Evolutionary conservation across 1,284 basidiomycete genomes (phyloP).

Genomic region (Ceratobasidium theobromae): DNA sequence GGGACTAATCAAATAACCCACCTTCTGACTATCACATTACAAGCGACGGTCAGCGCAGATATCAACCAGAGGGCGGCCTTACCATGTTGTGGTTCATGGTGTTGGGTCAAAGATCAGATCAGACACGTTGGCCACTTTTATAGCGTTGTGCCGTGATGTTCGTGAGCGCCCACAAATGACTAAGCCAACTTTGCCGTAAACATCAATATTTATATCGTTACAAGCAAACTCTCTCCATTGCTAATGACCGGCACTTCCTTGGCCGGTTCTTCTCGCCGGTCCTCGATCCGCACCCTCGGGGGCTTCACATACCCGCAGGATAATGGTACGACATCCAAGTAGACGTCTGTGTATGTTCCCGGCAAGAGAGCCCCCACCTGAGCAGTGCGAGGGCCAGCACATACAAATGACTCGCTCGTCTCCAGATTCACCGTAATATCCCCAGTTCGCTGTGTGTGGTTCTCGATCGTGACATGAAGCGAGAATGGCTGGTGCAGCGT

Average conservation of each 20-base stretch:
- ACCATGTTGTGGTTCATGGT: too few species aligned
- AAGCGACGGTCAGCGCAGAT: neutral
- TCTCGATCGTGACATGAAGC: slow-evolving; percentile 62
- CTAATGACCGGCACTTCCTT: too few species aligned
- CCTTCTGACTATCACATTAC: slow-evolving; percentile 21
- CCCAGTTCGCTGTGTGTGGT: slow-evolving; percentile 63
- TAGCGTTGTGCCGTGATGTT: slow-evolving; percentile 10
- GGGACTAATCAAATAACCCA: neutral
- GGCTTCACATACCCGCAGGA: slow-evolving; percentile 28
- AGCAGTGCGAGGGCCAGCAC: slow-evolving; percentile 66
- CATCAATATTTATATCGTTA: too few species aligned
- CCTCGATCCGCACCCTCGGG: slow-evolving; percentile 30
- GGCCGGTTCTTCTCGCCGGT: slow-evolving; percentile 2
- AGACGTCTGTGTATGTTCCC: slow-evolving; percentile 61
- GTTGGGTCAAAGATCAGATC: neutral
- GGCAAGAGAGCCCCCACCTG: slow-evolving; percentile 68
- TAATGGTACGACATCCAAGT: slow-evolving; percentile 67
- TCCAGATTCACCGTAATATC: slow-evolving; percentile 68
- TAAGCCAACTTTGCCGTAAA: too few species aligned
- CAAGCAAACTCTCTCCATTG: too few species aligned
- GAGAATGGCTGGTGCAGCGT: slow-evolving; percentile 61
- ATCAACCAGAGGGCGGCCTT: too few species aligned
- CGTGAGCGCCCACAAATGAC: neutral
- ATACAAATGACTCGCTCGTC: slow-evolving; percentile 62
- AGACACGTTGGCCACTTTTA: neutral